Percentiles rank a stretch among this genome's conserved stretches.
phyloP scores from a whole-genome alignment of 2,329 filamentous ascomycete species.

The Harringtonia aguacate region DNA sequence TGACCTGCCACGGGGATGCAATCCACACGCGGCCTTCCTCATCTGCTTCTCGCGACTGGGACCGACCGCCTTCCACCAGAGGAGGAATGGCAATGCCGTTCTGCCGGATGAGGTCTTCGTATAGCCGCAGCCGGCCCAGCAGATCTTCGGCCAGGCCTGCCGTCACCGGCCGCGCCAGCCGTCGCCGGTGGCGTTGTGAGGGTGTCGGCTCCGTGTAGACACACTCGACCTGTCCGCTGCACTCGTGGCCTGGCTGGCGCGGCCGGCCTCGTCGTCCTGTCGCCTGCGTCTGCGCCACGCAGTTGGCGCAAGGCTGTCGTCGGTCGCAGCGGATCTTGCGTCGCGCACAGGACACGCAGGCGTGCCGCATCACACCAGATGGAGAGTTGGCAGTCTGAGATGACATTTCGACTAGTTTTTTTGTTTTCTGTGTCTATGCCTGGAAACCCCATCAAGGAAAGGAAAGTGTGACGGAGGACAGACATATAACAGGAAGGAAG shows the following conservation, averaged over 20 bases:
- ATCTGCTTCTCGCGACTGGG: too few relatives aligned
- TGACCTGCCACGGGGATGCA: constrained; percentile 8
- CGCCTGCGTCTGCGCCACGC: constrained; percentile 7
- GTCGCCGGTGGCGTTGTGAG: constrained; percentile 11
- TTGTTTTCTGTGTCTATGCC: too few relatives aligned
- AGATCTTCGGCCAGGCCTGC: constrained; percentile 18
- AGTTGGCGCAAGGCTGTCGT: constrained; percentile 11
- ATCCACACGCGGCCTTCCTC: constrained; percentile 17
- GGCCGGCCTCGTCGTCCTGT: not conserved
- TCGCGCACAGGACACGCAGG: constrained; percentile 9
- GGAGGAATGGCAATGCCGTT: constrained; percentile 15
- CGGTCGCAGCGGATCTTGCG: constrained; percentile 13
- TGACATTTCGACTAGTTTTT: too few relatives aligned
- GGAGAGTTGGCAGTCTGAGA: not conserved
- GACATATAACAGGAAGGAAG: not conserved
- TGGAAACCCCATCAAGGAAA: not conserved
- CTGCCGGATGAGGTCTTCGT: constrained; percentile 19
- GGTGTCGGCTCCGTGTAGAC: constrained; percentile 13
- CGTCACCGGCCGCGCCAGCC: constrained; percentile 13
- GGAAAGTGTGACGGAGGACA: not conserved
- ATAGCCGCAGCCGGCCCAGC: constrained; percentile 12
- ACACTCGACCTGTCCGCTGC: constrained; percentile 7
- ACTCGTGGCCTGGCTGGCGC: not conserved
- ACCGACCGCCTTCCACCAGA: too few relatives aligned
- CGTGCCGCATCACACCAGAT: constrained; percentile 1